Base-by-base conservation (phyloP, 805 yeast genomes). In the Cyberlindnera nakhonratchasimensis region DNA sequence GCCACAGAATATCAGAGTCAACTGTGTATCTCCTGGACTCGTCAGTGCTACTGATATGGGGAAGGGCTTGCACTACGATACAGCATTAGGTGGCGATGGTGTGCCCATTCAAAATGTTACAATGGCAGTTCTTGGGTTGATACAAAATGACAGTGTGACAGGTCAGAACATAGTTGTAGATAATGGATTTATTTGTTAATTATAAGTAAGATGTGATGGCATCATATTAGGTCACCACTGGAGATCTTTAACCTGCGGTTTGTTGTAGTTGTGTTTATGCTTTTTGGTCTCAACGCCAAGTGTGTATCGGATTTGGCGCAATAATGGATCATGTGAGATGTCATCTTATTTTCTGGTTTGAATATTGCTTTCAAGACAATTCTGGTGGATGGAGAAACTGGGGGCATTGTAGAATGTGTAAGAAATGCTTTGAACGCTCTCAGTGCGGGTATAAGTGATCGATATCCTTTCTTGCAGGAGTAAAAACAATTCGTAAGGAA, bases 1-100 rank as follows among this genome's bases (percentile, higher is more conserved):
- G 12, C 61, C 77, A 1, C 59, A 64, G 26, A 67, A 68, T 9
- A 70, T 87, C 3, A 61, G 86, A 29, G 82, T 82, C 32, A 85
- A 85, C 58, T 67, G 82, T 2, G 59, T 88, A 1, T 59, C 80
- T 16, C 93, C 95, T 0, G 91, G 91, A 0, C 63, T 85, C 23
- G 69, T 81, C 1, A 64, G 62, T 6, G 83, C 75, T 20, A 86
- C 96, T 0, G 84, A 75, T 4, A 86, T 87, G 80, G 59, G 54
- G 2, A 35, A 41, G 17, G 53, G 50, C 3, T 34, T 47, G 10
- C 38, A 44, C 7, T 55, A 34, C 37, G 51, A 51, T 5, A 54
- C 57, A 18, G 52, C 47, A 2, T 18, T 55, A 35, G 40, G 46
- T 3, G 47, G 43, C 10, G 50, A 48, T 13, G 29, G 29, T 26